Conservation (phyloP, 129 eudicot genomes). For the Chrysanthemum seticuspe region DNA sequence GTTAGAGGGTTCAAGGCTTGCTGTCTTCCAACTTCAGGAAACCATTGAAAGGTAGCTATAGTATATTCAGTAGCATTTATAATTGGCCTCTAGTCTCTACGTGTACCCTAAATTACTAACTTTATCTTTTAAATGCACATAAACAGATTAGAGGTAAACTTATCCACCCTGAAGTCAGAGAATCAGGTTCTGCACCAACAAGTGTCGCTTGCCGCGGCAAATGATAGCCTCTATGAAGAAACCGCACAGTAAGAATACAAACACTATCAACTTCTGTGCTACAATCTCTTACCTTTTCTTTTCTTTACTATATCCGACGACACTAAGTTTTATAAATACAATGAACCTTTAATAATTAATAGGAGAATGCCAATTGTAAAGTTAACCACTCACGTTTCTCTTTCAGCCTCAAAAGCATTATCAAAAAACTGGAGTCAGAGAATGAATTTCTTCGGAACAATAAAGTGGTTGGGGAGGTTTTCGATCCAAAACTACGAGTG, state of each 20-base stretch:
- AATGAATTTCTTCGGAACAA: slow-evolving; percentile 60
- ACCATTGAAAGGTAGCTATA: slow-evolving; percentile 55
- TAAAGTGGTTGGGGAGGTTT: slow-evolving; percentile 52
- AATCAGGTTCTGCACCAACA: slow-evolving; percentile 95
- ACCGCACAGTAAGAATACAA: slow-evolving; percentile 60
- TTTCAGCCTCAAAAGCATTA: slow-evolving; percentile 63
- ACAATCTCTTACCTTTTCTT: background rate
- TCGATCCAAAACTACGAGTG: slow-evolving; percentile 42
- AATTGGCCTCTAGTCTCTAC: too few species aligned
- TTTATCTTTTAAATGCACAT: too few species aligned
- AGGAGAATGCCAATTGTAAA: background rate
- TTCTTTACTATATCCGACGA: too few species aligned
- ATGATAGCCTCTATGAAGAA: slow-evolving; percentile 71
- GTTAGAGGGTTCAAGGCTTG: slow-evolving; percentile 66
- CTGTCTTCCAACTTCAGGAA: slow-evolving; percentile 62
- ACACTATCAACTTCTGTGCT: background rate
- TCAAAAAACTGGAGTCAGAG: slow-evolving; percentile 64
- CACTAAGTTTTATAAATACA: too few species aligned
- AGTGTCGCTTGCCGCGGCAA: slow-evolving; percentile 70
- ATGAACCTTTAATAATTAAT: too few species aligned
- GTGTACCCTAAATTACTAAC: too few species aligned
- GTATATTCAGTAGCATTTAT: too few species aligned
- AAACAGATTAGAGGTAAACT: slow-evolving; percentile 48
- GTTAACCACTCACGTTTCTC: slow-evolving; percentile 14
- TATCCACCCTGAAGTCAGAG: slow-evolving; percentile 91